A percentile compares a stretch with the other conserved stretches of the same genome.
These are phyloP conservation scores for Sporothrix brasiliensis DNA, from an alignment of 2,329 filamentous ascomycete genomes.

Conservation along the genomic window DNA sequence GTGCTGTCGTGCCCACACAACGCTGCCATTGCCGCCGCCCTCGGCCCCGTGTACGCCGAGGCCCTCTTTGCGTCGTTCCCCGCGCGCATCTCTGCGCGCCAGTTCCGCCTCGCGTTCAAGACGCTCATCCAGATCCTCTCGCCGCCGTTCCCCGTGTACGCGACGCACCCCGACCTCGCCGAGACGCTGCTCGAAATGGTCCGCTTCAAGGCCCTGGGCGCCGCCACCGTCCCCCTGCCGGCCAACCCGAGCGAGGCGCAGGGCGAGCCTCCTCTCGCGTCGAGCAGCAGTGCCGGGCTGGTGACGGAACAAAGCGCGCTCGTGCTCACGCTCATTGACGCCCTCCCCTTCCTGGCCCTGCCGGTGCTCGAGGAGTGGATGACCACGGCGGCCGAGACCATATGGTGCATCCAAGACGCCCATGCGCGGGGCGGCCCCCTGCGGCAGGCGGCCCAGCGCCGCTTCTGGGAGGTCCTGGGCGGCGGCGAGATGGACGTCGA, in stretches of 20 bases:
- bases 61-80: constrained; percentile 81
- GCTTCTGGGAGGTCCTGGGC: constrained; percentile 79
- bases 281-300: constrained; percentile 37
- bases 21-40: constrained; percentile 66
- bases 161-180: constrained; percentile 73
- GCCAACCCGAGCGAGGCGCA: constrained; percentile 17
- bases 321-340: constrained; percentile 75
- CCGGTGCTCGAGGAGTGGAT: constrained; percentile 79
- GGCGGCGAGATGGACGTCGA: constrained; percentile 89
- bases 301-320: constrained; percentile 80
- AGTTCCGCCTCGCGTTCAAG: constrained; percentile 87
- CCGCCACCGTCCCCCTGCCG: constrained; percentile 48
- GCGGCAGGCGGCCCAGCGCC: constrained; percentile 65
- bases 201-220: constrained; percentile 63
- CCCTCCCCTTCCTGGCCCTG: constrained; percentile 72
- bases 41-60: constrained; percentile 82
- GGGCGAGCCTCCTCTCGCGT: constrained; percentile 35
- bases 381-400: constrained; percentile 66
- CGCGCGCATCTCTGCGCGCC: constrained; percentile 72
- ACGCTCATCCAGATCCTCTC: constrained; percentile 80
- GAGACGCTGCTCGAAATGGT: constrained; percentile 80
- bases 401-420: constrained; percentile 61
- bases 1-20: constrained; percentile 80
- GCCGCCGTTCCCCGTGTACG: constrained; percentile 75
- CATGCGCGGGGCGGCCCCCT: constrained; percentile 54